Conservation (phyloP, 1,284 basidiomycete genomes). For the Naganishia liquefaciens region DNA sequence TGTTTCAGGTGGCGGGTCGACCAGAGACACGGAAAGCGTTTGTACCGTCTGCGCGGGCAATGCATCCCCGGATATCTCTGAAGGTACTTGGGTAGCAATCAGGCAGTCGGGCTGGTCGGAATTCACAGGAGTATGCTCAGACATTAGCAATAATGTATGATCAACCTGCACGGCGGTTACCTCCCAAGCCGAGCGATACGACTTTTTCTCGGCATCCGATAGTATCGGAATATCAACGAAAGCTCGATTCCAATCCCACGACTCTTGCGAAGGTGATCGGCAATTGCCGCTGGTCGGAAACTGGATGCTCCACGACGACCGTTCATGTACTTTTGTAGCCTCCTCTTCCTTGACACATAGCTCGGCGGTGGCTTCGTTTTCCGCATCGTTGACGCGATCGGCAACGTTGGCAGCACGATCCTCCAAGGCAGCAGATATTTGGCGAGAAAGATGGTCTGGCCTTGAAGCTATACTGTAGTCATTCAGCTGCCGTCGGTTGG, state of each 20-base stretch:
- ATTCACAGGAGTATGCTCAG: too few species aligned
- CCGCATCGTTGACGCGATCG: slow-evolving; percentile 38
- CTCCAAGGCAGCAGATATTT: slow-evolving; percentile 38
- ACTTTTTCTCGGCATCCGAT: slow-evolving; percentile 31
- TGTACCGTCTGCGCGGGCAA: too few species aligned
- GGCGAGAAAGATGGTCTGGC: slow-evolving; percentile 34
- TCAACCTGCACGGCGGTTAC: too few species aligned
- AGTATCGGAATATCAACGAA: slow-evolving; percentile 22
- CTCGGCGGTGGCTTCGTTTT: slow-evolving; percentile 28
- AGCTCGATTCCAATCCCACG: slow-evolving; percentile 2
- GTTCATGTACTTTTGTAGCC: slow-evolving; percentile 22
- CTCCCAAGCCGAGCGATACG: not conserved
- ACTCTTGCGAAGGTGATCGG: not conserved
- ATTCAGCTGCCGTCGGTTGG: not conserved
- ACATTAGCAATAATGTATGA: too few species aligned
- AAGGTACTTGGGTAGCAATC: not conserved
- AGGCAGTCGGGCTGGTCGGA: too few species aligned
- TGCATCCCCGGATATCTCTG: too few species aligned
- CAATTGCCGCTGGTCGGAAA: not conserved
- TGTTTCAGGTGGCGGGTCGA: not conserved
- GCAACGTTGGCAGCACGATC: slow-evolving; percentile 45
- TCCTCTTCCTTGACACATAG: slow-evolving; percentile 35
- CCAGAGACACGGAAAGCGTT: too few species aligned
- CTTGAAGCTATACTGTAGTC: not conserved
- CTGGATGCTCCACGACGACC: not conserved